A percentile compares a stretch with the other conserved stretches of the same genome.
These are phyloP conservation scores for Aleurites moluccanus DNA, from an alignment of 441 rosid genomes.

Conservation along the genomic window DNA sequence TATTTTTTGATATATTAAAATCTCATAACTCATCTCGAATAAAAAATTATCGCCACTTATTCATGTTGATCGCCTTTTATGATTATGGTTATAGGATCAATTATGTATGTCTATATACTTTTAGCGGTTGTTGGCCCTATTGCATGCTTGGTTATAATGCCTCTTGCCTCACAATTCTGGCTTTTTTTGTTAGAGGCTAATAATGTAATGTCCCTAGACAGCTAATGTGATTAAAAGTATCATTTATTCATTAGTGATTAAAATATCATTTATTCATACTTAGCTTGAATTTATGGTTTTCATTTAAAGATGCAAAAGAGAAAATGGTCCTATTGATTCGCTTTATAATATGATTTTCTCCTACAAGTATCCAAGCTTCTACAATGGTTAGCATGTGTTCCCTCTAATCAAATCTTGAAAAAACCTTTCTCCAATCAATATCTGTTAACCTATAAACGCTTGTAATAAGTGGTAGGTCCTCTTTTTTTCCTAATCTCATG, in stretches of 20 bases:
- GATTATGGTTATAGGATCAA: slow-evolving; percentile 30
- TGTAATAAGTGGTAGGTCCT: slow-evolving; percentile 25
- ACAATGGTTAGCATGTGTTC: slow-evolving; percentile 37
- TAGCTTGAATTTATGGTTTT: slow-evolving; percentile 48
- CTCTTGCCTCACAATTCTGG: slow-evolving; percentile 24
- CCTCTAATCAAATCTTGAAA: slow-evolving; percentile 21
- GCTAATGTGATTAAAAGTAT: no score
- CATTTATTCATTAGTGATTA: no score
- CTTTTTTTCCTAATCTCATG: slow-evolving; percentile 8
- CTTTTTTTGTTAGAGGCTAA: slow-evolving; percentile 14
- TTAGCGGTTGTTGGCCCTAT: slow-evolving; percentile 32
- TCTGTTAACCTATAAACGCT: slow-evolving; percentile 25
- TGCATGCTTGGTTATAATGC: slow-evolving; percentile 43
- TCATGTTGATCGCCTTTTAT: slow-evolving; percentile 24
- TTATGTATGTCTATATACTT: slow-evolving; percentile 38
- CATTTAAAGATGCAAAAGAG: slow-evolving; percentile 43
- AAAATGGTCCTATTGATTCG: slow-evolving; percentile 35
- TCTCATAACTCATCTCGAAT: no score
- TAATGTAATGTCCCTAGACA: slow-evolving; percentile 40
- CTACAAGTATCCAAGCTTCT: slow-evolving; percentile 30
- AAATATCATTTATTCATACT: slow-evolving; percentile 10
- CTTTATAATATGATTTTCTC: slow-evolving; percentile 26
- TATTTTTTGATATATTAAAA: no score
- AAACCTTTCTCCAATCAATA: slow-evolving; percentile 32
- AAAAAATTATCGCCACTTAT: no score